These are phyloP conservation scores for Thalassiosira allenii DNA, from an alignment of 352 stramenopile genomes.

Conservation along the genomic window DNA sequence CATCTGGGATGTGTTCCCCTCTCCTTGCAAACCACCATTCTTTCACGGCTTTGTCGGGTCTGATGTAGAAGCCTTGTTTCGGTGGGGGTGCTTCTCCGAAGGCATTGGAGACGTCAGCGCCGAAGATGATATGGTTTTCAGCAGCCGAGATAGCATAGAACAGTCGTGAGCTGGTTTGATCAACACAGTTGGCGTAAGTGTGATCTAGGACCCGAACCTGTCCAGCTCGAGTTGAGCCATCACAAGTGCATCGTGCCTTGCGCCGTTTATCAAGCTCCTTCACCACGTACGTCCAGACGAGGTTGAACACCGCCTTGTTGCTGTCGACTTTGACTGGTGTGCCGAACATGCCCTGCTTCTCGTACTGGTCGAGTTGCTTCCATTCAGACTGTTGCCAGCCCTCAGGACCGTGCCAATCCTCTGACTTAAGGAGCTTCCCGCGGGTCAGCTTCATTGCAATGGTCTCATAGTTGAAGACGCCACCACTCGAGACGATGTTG, in stretches of 20 bases:
- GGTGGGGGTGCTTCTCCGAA: conserved; percentile 48
- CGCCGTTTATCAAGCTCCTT: conserved; percentile 31
- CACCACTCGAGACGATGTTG: neutral
- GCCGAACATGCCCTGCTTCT: conserved; percentile 61
- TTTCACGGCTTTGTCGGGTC: neutral
- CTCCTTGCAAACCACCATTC: conserved; percentile 1
- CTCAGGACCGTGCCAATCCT: conserved; percentile 55
- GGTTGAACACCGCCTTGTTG: conserved; percentile 13
- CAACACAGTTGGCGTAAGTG: conserved; percentile 49
- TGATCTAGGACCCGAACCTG: conserved; percentile 33
- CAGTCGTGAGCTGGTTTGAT: conserved; percentile 47
- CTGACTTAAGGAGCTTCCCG: conserved; percentile 23
- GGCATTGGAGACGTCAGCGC: conserved; percentile 58
- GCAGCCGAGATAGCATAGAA: conserved; percentile 51
- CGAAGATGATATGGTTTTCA: conserved; percentile 34
- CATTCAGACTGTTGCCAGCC: conserved; percentile 48
- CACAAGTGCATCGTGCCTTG: conserved; percentile 38
- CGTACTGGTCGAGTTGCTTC: conserved; percentile 55
- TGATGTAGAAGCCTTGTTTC: conserved; percentile 38
- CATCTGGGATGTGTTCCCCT: neutral
- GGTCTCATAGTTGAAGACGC: neutral
- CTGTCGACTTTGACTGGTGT: neutral
- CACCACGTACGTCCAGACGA: conserved; percentile 42
- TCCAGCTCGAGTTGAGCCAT: conserved; percentile 42
- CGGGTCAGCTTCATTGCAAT: conserved; percentile 15